These are phyloP conservation scores for Flagelloscypha sp. DNA, from an alignment of 768 basidiomycete species.

Conservation along the genomic window DNA sequence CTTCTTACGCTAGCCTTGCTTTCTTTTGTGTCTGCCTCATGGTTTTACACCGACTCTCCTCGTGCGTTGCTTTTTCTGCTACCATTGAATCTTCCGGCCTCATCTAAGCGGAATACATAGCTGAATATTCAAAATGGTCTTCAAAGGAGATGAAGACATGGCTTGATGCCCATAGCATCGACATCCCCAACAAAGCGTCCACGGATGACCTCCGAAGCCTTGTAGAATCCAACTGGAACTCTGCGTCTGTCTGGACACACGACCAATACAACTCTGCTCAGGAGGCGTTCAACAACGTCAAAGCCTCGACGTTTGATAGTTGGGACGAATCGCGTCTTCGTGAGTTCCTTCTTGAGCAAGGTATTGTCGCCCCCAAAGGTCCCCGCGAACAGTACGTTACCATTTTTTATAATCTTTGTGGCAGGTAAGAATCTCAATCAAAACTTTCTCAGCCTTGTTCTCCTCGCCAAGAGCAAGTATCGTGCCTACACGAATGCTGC, in stretches of 20 bases:
- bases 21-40: slow-evolving; percentile 3
- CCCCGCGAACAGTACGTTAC: slow-evolving; percentile 74
- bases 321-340: slow-evolving; percentile 85
- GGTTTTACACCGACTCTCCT: slow-evolving; percentile 12
- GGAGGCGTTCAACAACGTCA: slow-evolving; percentile 48
- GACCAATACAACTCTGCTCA: slow-evolving; percentile 62
- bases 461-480: slow-evolving; percentile 69
- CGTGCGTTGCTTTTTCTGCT: too few species aligned
- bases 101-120: slow-evolving; percentile 23
- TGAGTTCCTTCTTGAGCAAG: slow-evolving; percentile 79
- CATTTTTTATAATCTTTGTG: too few species aligned
- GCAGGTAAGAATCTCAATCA: too few species aligned
- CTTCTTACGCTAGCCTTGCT: too few species aligned
- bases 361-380: slow-evolving; percentile 74
- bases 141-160: slow-evolving; percentile 53
- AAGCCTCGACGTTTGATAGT: slow-evolving; percentile 56
- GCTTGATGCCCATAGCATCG: slow-evolving; percentile 60
- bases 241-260: slow-evolving; percentile 44
- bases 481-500: slow-evolving; percentile 52
- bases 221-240: slow-evolving; percentile 58
- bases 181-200: slow-evolving; percentile 36
- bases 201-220: slow-evolving; percentile 35
- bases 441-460: too few species aligned
- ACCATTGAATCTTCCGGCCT: too few species aligned
- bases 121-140: slow-evolving; percentile 50